phyloP scores from a whole-genome alignment of 2,329 filamentous ascomycete genomes.

The Helotiales sp. region DNA sequence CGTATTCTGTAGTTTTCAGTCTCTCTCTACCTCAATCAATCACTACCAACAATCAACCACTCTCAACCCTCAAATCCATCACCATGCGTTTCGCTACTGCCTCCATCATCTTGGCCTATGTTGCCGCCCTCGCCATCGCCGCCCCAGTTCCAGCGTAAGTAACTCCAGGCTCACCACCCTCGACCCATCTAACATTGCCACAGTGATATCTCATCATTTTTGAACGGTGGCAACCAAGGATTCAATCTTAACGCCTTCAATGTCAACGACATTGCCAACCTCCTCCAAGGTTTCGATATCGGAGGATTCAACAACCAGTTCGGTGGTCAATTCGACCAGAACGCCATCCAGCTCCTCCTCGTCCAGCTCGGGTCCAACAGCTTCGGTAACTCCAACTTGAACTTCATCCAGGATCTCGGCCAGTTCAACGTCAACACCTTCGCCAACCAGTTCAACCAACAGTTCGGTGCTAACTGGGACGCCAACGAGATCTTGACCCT shows the following conservation, averaged over 20 bases:
- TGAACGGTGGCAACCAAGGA: constrained; percentile 2
- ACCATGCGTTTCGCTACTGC: constrained; percentile 22
- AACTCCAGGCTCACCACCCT: not conserved
- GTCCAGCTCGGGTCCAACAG: constrained; percentile 14
- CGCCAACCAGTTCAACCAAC: constrained; percentile 16
- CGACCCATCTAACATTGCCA: not conserved
- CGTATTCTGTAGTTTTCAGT: constrained; percentile 3
- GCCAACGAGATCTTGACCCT: constrained; percentile 16
- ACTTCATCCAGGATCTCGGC: constrained; percentile 12
- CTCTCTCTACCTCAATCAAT: constrained; percentile 11
- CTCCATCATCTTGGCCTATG: constrained; percentile 19
- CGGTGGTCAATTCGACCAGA: constrained; percentile 13
- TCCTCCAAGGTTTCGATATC: constrained; percentile 19
- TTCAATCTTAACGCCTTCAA: constrained; percentile 21
- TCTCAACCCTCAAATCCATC: constrained; percentile 10
- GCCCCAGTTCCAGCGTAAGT: constrained; percentile 15
- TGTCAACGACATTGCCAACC: constrained; percentile 19
- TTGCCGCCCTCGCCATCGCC: constrained; percentile 13
- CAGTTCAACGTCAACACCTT: constrained; percentile 20
- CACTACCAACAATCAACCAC: not conserved
- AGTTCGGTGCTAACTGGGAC: constrained; percentile 19
- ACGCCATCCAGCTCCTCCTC: constrained; percentile 14
- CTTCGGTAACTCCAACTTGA: constrained; percentile 21
- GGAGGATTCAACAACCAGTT: constrained; percentile 22
- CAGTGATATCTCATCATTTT: constrained; percentile 14